Conservation (phyloP, 805 yeast genomes). For the Maudiozyma saulgeensis region DNA sequence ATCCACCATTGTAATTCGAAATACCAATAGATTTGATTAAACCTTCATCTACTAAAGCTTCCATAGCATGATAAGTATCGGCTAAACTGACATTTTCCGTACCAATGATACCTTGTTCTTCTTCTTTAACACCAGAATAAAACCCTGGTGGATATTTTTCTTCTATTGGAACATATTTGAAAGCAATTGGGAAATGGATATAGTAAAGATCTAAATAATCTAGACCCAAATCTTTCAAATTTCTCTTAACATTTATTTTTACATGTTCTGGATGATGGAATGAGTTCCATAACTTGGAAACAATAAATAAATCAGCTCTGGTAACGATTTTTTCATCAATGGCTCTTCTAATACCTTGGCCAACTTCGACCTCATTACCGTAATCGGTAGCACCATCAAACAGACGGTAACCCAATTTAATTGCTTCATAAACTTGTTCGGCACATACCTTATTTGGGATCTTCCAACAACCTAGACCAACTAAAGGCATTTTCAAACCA, state of each 20-base stretch:
- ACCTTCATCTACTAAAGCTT: conserved; percentile 52
- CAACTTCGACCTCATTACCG: conserved; percentile 62
- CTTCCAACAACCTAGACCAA: conserved; percentile 83
- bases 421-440: conserved; percentile 71
- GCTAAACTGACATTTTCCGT: conserved; percentile 56
- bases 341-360: conserved; percentile 45
- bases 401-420: conserved; percentile 75
- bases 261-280: conserved; percentile 74
- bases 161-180: conserved; percentile 70
- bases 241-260: conserved; percentile 50
- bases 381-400: conserved; percentile 70
- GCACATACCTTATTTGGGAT: conserved; percentile 57
- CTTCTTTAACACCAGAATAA: conserved; percentile 47
- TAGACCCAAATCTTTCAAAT: conserved; percentile 58
- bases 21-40: conserved; percentile 71
- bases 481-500: conserved; percentile 63
- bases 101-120: conserved; percentile 17
- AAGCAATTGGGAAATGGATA: conserved; percentile 87
- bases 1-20: conserved; percentile 65
- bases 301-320: conserved; percentile 61
- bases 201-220: conserved; percentile 78
- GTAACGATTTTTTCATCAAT: conserved; percentile 38
- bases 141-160: conserved; percentile 73
- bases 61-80: conserved; percentile 73
- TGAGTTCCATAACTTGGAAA: conserved; percentile 82